Conservation (phyloP, 805 yeast species). For the Ogataea zsoltii region DNA sequence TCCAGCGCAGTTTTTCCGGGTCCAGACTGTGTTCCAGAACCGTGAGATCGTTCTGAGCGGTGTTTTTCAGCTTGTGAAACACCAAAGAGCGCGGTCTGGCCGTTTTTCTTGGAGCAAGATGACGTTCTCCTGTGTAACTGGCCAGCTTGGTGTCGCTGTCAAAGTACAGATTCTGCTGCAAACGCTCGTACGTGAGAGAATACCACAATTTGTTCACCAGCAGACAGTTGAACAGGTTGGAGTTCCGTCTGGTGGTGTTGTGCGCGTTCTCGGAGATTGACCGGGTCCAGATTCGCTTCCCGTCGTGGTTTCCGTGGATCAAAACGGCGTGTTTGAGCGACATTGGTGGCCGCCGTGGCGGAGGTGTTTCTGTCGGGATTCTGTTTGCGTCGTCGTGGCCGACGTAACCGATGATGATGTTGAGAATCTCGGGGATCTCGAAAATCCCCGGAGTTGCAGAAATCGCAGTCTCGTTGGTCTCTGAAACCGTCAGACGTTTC, state of each 20-base stretch:
- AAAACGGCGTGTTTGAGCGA: slow-evolving; percentile 68
- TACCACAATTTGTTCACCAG: slow-evolving; percentile 71
- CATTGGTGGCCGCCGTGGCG: slow-evolving; percentile 66
- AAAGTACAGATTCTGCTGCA: slow-evolving; percentile 59
- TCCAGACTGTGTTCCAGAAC: slow-evolving; percentile 39
- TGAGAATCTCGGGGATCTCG: slow-evolving; percentile 72
- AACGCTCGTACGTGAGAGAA: slow-evolving; percentile 51
- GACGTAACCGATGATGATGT: slow-evolving; percentile 59
- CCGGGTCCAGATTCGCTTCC: slow-evolving; percentile 45
- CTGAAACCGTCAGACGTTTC: slow-evolving; percentile 12
- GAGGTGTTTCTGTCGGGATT: slow-evolving; percentile 63
- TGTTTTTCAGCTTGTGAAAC: slow-evolving; percentile 61
- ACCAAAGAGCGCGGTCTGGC: slow-evolving; percentile 46
- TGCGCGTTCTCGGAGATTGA: slow-evolving; percentile 18
- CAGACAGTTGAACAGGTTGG: slow-evolving; percentile 55
- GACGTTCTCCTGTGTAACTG: slow-evolving; percentile 15
- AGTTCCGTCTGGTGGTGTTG: slow-evolving; percentile 2
- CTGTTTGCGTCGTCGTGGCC: slow-evolving; percentile 46
- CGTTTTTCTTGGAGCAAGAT: not conserved
- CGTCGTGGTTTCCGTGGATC: slow-evolving; percentile 43
- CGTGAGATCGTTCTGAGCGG: slow-evolving; percentile 53
- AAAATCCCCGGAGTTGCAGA: not conserved
- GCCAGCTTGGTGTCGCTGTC: slow-evolving; percentile 42
- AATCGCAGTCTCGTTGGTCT: no score
- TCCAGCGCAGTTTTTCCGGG: slow-evolving; percentile 57